Evolutionary conservation across 2,329 filamentous ascomycete species (phyloP).

Genomic region (Colletotrichum costaricense): DNA sequence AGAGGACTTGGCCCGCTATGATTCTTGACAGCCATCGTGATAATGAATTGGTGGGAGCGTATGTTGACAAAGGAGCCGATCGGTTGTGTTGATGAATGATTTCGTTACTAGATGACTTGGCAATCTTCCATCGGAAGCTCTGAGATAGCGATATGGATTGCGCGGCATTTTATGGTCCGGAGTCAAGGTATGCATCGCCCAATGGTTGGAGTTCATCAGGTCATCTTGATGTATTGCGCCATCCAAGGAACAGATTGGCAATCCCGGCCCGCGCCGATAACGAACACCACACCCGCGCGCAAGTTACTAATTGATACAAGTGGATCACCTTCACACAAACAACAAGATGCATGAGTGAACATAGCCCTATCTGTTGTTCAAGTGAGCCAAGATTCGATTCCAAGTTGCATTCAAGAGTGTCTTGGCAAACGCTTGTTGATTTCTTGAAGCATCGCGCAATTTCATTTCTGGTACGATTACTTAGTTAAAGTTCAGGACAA

Average conservation of each 20-base stretch:
- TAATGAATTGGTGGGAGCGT: too few relatives aligned
- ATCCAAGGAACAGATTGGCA: constrained; percentile 28
- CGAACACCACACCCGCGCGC: constrained; percentile 3
- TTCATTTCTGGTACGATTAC: too few relatives aligned
- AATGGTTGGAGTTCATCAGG: constrained; percentile 16
- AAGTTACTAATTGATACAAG: background rate
- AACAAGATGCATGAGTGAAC: background rate
- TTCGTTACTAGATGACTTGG: background rate
- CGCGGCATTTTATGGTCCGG: constrained; percentile 26
- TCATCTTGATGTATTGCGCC: constrained; percentile 19
- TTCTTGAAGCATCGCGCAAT: too few relatives aligned
- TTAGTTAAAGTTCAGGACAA: too few relatives aligned
- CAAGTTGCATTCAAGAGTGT: too few relatives aligned
- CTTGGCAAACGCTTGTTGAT: too few relatives aligned
- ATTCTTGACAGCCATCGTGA: background rate
- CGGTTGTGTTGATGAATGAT: too few relatives aligned
- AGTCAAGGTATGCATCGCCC: background rate
- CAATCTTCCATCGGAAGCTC: background rate
- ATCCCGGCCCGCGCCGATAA: constrained; percentile 24
- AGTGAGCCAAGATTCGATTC: too few relatives aligned
- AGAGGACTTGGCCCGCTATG: background rate
- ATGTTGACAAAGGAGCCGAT: background rate
- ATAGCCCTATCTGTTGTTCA: too few relatives aligned
- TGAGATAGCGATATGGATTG: background rate
- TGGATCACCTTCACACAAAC: background rate